A percentile compares a stretch with the other conserved stretches of the same genome.
These are phyloP conservation scores for Saccharomyces hybrid DNA, from an alignment of 1,139 yeast species.

Conservation along the genomic window DNA sequence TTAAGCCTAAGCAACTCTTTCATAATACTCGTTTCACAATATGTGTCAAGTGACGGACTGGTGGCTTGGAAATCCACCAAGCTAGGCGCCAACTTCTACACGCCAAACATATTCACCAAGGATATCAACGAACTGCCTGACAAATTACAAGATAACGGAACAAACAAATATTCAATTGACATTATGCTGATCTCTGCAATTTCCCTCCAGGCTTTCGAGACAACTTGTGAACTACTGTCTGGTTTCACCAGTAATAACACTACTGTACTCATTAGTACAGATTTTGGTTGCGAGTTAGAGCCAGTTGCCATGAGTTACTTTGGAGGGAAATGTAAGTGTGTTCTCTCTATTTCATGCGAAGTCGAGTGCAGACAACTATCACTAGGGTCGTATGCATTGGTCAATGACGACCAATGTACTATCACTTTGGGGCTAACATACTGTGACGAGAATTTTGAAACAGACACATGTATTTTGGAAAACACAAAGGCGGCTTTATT, in stretches of 20 bases:
- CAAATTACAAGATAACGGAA: constrained; percentile 8
- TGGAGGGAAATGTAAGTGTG: constrained; percentile 11
- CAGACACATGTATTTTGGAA: constrained; percentile 6
- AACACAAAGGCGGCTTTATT: constrained; percentile 12
- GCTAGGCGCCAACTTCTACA: constrained; percentile 26
- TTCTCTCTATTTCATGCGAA: constrained; percentile 20
- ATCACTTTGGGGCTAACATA: constrained; percentile 22
- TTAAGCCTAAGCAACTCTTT: constrained; percentile 21
- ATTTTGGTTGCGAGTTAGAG: constrained; percentile 25
- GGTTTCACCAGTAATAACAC: constrained; percentile 16
- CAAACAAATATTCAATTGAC: constrained; percentile 15
- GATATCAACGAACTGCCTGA: constrained; percentile 13
- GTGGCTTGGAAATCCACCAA: constrained; percentile 27
- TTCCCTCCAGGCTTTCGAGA: constrained; percentile 16
- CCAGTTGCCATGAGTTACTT: constrained; percentile 8
- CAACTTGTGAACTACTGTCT: constrained; percentile 12
- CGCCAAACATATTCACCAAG: constrained; percentile 23
- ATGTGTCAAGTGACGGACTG: constrained; percentile 25
- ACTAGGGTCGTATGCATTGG: constrained; percentile 24
- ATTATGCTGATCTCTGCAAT: constrained; percentile 20
- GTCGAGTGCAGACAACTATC: constrained; percentile 25
- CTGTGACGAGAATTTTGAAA: constrained; percentile 6
- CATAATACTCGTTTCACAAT: constrained; percentile 20
- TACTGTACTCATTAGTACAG: constrained; percentile 18
- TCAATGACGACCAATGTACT: constrained; percentile 18